phyloP scores from a whole-genome alignment of 1,139 yeast genomes.

The Kodamaea ohmeri region DNA sequence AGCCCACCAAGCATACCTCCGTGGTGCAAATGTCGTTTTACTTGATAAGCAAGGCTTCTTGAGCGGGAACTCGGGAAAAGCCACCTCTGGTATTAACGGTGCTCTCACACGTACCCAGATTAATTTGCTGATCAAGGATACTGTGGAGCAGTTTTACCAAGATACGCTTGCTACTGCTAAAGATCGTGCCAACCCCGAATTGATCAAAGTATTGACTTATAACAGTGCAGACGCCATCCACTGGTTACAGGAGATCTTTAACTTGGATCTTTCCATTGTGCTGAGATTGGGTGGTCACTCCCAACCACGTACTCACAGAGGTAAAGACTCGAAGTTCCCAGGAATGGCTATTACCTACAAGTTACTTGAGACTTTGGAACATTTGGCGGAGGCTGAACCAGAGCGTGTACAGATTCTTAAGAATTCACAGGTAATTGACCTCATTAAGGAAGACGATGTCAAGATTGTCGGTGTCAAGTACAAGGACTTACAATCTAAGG shows the following conservation, averaged over 20 bases:
- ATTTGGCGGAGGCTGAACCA: constrained; percentile 48
- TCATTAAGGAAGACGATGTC: constrained; percentile 32
- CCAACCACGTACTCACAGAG: constrained; percentile 72
- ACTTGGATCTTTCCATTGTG: constrained; percentile 60
- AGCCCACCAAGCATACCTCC: constrained; percentile 60
- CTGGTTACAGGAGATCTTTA: constrained; percentile 67
- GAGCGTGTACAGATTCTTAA: constrained; percentile 50
- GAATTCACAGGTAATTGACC: constrained; percentile 55
- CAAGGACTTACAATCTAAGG: constrained; percentile 36
- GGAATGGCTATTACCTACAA: constrained; percentile 76
- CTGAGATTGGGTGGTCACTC: constrained; percentile 76
- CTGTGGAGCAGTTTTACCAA: constrained; percentile 56
- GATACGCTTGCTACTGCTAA: constrained; percentile 69
- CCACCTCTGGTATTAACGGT: constrained; percentile 82
- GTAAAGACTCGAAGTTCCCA: constrained; percentile 62
- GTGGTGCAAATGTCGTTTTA: constrained; percentile 55
- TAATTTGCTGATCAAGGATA: constrained; percentile 48
- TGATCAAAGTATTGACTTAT: constrained; percentile 51
- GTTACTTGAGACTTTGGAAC: constrained; percentile 53
- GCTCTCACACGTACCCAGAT: constrained; percentile 64
- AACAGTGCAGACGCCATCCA: constrained; percentile 60
- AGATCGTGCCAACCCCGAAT: constrained; percentile 54
- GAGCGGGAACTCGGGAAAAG: constrained; percentile 80
- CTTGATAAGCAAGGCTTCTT: constrained; percentile 63
- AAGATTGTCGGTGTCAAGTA: constrained; percentile 50